These are phyloP conservation scores for Quillaja saponaria DNA, from an alignment of 306 rosid species.

Conservation along the genomic window DNA sequence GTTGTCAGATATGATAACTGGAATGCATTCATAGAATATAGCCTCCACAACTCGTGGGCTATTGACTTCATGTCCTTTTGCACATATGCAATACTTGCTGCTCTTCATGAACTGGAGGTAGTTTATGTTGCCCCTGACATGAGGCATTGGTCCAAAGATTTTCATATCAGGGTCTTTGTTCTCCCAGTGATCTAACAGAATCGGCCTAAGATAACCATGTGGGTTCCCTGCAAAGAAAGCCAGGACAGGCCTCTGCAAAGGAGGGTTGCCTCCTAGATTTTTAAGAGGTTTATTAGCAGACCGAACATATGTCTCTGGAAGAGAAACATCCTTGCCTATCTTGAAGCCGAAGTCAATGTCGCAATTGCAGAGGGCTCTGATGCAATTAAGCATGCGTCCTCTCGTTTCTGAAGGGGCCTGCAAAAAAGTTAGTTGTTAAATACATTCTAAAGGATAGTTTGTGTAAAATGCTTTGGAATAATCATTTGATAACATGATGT, in stretches of 20 bases:
- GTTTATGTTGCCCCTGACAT: conserved; percentile 54
- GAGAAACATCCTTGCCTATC: conserved; percentile 88
- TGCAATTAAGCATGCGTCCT: conserved; percentile 59
- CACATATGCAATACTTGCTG: conserved; percentile 91
- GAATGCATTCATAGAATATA: conserved; percentile 76
- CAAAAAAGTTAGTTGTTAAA: conserved; percentile 40
- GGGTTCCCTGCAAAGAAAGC: conserved; percentile 86
- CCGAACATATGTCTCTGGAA: conserved; percentile 75
- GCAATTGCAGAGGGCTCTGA: conserved; percentile 90
- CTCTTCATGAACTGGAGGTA: conserved; percentile 69
- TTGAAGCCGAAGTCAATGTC: conserved; percentile 82
- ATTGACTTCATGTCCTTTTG: conserved; percentile 91
- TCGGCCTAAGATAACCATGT: conserved; percentile 82
- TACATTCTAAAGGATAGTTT: conserved; percentile 39
- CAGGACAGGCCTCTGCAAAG: conserved; percentile 64
- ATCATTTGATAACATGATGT: conserved; percentile 33
- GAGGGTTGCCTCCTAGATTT: conserved; percentile 73
- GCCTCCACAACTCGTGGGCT: conserved; percentile 93
- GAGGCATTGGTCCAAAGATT: conserved; percentile 58
- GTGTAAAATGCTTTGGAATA: conserved; percentile 36
- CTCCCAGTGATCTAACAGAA: conserved; percentile 73
- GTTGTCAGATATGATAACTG: conserved; percentile 92
- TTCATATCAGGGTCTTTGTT: conserved; percentile 88
- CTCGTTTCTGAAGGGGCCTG: conserved; percentile 93
- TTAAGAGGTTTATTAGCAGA: conserved; percentile 57